phyloP scores from a whole-genome alignment of 768 basidiomycete genomes.

The Mycena albidolilacea region DNA sequence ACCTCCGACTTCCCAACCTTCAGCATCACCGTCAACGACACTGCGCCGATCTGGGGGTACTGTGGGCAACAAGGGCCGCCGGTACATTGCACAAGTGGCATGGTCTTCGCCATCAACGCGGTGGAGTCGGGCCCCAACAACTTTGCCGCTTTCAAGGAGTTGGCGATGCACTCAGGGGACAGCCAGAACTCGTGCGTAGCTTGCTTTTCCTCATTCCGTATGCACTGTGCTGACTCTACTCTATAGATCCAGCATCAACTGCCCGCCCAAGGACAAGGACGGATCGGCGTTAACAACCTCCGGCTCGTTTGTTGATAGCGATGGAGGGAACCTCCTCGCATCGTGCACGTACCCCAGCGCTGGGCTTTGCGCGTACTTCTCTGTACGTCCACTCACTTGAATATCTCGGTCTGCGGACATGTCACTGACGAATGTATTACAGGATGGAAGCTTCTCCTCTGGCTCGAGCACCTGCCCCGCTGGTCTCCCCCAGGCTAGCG shows the following conservation, averaged over 20 bases:
- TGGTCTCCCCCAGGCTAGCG: background rate
- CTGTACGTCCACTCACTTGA: background rate
- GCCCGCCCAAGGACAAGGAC: background rate
- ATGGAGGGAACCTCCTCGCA: background rate
- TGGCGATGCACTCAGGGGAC: background rate
- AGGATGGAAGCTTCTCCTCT: background rate
- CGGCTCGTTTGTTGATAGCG: background rate
- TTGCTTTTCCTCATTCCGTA: background rate
- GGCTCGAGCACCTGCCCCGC: background rate
- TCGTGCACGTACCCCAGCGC: background rate
- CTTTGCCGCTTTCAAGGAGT: conserved; percentile 54
- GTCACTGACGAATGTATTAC: background rate
- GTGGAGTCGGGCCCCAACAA: conserved; percentile 47
- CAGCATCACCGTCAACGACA: conserved; percentile 59
- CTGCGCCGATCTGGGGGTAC: conserved; percentile 56
- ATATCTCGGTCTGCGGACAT: too few species aligned
- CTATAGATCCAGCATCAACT: background rate
- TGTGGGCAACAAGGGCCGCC: conserved; percentile 54
- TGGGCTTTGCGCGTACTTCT: background rate
- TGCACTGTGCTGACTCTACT: background rate
- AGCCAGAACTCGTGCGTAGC: conserved; percentile 7
- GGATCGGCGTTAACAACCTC: background rate
- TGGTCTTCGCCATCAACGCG: conserved; percentile 66
- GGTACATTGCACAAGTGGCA: conserved; percentile 57
- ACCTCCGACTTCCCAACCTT: conserved; percentile 54